A percentile compares a stretch with the other conserved stretches of the same genome.
Evolutionary conservation across 208 protist genomes (phyloP).

Genomic region (Entamoeba histolytica): DNA sequence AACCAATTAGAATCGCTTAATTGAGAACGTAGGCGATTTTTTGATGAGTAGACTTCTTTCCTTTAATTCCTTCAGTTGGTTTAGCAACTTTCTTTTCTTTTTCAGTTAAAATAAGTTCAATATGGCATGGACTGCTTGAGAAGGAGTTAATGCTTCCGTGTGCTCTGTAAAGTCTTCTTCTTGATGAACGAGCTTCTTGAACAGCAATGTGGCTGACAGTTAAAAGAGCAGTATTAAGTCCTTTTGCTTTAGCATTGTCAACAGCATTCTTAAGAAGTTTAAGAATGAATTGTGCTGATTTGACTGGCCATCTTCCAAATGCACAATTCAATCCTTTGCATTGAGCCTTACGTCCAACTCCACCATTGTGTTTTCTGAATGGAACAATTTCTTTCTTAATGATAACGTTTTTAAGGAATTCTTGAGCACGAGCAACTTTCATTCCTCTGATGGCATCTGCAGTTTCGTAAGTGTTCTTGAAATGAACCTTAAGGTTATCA

Average conservation of each 20-base stretch:
- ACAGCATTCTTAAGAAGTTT: constrained; percentile 54
- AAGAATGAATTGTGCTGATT: constrained; percentile 49
- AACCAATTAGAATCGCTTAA: too few relatives aligned
- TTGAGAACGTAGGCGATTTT: background rate
- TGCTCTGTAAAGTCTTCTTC: constrained; percentile 61
- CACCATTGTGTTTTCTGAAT: constrained; percentile 55
- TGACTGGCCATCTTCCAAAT: constrained; percentile 58
- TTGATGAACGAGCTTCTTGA: constrained; percentile 48
- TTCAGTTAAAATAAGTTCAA: constrained; percentile 1
- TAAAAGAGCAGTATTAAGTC: constrained; percentile 48
- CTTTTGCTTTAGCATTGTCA: constrained; percentile 55
- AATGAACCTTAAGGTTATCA: constrained; percentile 52
- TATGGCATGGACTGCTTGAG: background rate
- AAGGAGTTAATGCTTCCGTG: constrained; percentile 56
- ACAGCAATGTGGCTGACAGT: constrained; percentile 57
- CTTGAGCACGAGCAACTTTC: constrained; percentile 39
- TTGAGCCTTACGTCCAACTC: constrained; percentile 62
- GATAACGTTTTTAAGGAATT: constrained; percentile 54
- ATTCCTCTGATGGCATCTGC: constrained; percentile 53
- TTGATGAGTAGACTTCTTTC: background rate
- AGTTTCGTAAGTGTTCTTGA: constrained; percentile 67
- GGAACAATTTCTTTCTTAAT: constrained; percentile 55
- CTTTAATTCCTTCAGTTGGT: background rate
- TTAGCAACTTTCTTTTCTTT: background rate
- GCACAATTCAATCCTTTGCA: constrained; percentile 45